Evolutionary conservation across 2,329 filamentous ascomycete genomes (phyloP).

Genomic region (Eurotiales sp.): DNA sequence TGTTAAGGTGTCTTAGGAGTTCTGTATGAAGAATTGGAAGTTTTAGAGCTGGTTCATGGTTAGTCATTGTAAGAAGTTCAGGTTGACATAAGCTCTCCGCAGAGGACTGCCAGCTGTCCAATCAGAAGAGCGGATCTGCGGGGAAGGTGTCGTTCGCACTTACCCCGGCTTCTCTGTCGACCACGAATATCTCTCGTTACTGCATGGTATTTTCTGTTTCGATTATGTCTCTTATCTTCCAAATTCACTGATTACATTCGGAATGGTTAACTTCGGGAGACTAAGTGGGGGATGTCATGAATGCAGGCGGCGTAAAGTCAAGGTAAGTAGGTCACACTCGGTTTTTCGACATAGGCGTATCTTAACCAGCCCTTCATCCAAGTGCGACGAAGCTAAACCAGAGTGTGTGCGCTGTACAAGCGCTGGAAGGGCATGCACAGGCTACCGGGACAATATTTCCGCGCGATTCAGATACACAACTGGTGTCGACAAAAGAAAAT

Average conservation of each 20-base stretch:
- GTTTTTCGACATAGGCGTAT: too few species aligned
- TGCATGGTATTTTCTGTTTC: too few species aligned
- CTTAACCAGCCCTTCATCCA: neutral
- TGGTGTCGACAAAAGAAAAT: neutral
- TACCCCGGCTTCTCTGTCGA: too few species aligned
- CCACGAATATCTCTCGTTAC: too few species aligned
- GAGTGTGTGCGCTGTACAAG: neutral
- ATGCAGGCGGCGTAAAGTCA: conserved; percentile 9
- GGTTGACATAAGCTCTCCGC: neutral
- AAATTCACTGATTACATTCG: too few species aligned
- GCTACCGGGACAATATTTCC: neutral
- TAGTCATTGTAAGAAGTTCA: too few species aligned
- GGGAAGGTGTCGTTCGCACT: too few species aligned
- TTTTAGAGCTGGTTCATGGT: too few species aligned
- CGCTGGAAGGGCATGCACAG: conserved; percentile 1
- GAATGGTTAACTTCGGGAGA: conserved; percentile 5
- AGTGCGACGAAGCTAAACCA: conserved; percentile 9
- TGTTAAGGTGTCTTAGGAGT: too few species aligned
- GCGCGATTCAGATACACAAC: neutral
- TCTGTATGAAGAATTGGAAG: too few species aligned
- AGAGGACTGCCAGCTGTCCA: neutral
- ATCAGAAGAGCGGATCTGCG: neutral
- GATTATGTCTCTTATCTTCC: too few species aligned
- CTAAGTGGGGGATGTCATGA: conserved; percentile 3
- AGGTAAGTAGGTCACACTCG: neutral